Evolutionary conservation across 331 rosid species (phyloP).

Genomic region (Arachis monticola): DNA sequence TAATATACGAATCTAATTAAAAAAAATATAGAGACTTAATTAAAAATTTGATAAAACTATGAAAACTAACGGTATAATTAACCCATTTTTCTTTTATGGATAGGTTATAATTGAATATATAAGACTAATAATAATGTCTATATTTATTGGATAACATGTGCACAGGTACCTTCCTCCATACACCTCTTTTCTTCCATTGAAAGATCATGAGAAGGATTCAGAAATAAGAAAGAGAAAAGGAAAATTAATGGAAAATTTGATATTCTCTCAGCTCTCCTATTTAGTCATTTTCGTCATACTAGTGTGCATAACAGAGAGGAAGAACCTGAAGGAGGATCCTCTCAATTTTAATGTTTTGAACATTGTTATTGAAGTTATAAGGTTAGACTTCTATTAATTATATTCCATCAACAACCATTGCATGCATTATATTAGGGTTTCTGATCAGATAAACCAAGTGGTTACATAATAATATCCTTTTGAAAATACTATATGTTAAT

Average conservation of each 20-base stretch:
- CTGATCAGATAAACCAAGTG: neutral
- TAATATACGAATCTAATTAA: no score
- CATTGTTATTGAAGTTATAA: conserved; percentile 55
- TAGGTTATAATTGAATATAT: no score
- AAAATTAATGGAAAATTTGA: conserved; percentile 38
- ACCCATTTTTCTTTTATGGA: no score
- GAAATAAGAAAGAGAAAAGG: conserved; percentile 30
- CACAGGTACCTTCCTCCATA: conserved; percentile 71
- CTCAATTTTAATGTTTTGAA: conserved; percentile 58
- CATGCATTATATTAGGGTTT: neutral
- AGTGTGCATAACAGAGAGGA: conserved; percentile 58
- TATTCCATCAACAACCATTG: neutral
- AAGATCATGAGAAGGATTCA: conserved; percentile 1
- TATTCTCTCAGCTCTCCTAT: conserved; percentile 61
- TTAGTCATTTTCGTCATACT: conserved; percentile 43
- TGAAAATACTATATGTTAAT: neutral
- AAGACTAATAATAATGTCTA: neutral
- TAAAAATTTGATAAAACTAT: no score
- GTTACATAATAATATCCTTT: no score
- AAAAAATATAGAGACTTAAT: no score
- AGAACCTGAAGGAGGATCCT: conserved; percentile 53
- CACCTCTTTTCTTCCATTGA: conserved; percentile 53
- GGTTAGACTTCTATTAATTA: conserved; percentile 39
- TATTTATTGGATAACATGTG: neutral
- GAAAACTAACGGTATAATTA: no score